Conservation (phyloP, 768 basidiomycete genomes). For the Tephrocybe sp. region DNA sequence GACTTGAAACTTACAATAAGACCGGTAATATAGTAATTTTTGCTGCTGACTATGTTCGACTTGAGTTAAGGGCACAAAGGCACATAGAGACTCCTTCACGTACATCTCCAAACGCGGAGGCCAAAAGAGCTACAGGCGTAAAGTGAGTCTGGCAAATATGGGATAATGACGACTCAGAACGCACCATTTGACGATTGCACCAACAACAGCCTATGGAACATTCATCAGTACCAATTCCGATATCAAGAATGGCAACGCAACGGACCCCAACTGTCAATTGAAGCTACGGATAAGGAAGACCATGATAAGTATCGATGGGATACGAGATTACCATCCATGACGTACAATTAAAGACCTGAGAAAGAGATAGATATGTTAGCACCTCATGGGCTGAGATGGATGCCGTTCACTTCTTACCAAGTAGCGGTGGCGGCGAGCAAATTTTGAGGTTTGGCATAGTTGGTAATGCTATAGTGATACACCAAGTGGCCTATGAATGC, state of each 20-base stretch:
- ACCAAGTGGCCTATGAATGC: slow-evolving; percentile 52
- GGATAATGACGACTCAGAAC: slow-evolving; percentile 8
- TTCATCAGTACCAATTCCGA: neutral
- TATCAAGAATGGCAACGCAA: neutral
- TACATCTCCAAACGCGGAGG: slow-evolving; percentile 66
- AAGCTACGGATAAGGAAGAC: slow-evolving; percentile 29
- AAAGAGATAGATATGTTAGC: slow-evolving; percentile 3
- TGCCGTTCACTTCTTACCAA: slow-evolving; percentile 37
- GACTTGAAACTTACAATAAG: slow-evolving; percentile 51
- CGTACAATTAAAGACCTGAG: slow-evolving; percentile 52
- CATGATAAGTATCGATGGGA: slow-evolving; percentile 2
- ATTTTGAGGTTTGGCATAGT: slow-evolving; percentile 34
- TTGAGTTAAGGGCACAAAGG: neutral
- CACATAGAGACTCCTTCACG: slow-evolving; percentile 13
- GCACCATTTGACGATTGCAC: slow-evolving; percentile 52
- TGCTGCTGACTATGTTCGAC: slow-evolving; percentile 47
- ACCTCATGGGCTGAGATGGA: neutral
- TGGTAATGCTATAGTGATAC: slow-evolving; percentile 54
- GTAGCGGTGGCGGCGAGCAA: slow-evolving; percentile 36
- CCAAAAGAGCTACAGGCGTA: slow-evolving; percentile 47
- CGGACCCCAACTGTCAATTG: slow-evolving; percentile 46
- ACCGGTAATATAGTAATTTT: slow-evolving; percentile 50
- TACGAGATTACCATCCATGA: neutral
- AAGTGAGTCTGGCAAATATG: neutral
- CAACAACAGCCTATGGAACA: slow-evolving; percentile 47